phyloP scores from a whole-genome alignment of 2,329 filamentous ascomycete genomes.

The Ramularia endophylla region DNA sequence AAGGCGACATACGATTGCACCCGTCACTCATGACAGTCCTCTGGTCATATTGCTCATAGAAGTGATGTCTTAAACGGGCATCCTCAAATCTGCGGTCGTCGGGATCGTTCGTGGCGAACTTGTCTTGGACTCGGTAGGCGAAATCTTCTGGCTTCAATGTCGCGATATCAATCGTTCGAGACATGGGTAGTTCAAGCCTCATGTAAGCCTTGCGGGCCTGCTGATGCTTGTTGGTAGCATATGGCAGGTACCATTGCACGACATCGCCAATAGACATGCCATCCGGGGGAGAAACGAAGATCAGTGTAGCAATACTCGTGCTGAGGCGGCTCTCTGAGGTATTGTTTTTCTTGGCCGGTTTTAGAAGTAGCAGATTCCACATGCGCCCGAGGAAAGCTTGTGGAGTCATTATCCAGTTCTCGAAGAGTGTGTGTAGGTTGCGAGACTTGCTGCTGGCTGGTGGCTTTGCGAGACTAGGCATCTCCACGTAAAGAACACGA shows the following conservation, averaged over 20 bases:
- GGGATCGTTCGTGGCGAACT: slow-evolving; percentile 26
- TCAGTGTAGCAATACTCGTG: slow-evolving; percentile 6
- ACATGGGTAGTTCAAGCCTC: slow-evolving; percentile 38
- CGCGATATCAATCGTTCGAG: slow-evolving; percentile 34
- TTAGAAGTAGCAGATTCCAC: slow-evolving; percentile 37
- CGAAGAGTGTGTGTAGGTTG: slow-evolving; percentile 21
- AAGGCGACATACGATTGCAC: slow-evolving; percentile 58
- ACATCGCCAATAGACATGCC: slow-evolving; percentile 24
- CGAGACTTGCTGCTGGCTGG: slow-evolving; percentile 9
- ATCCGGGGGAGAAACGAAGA: slow-evolving; percentile 21
- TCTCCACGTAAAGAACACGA: slow-evolving; percentile 37
- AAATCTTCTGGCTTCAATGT: slow-evolving; percentile 36
- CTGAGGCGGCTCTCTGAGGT: neutral
- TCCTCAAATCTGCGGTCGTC: slow-evolving; percentile 37
- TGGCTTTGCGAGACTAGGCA: slow-evolving; percentile 27
- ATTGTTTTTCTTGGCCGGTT: slow-evolving; percentile 27
- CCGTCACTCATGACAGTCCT: slow-evolving; percentile 46
- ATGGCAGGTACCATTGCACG: slow-evolving; percentile 37
- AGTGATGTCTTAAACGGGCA: slow-evolving; percentile 1
- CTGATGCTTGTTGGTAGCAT: slow-evolving; percentile 32
- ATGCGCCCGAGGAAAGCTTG: slow-evolving; percentile 37
- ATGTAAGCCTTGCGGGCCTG: slow-evolving; percentile 38
- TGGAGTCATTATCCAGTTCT: slow-evolving; percentile 31
- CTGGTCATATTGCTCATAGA: slow-evolving; percentile 6
- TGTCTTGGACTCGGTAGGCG: slow-evolving; percentile 12